Evolutionary conservation across 192 early-diverging fungal species (phyloP), one percentile per base, ranked within the genome.

Genomic region (Podila minutissima): DNA sequence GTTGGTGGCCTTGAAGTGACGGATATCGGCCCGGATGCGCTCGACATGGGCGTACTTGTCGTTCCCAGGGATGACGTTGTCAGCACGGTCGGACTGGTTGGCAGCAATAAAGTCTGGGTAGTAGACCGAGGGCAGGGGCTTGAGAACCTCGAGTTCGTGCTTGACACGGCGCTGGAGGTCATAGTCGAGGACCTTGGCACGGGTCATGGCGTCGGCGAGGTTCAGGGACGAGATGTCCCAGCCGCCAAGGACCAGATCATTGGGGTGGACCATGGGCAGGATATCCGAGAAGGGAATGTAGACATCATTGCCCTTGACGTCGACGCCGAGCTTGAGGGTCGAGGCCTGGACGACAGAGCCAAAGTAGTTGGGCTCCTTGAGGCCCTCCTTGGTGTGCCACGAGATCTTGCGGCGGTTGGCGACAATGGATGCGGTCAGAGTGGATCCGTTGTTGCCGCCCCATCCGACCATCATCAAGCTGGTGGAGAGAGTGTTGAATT

Each of bases 381-480:
- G 84, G 70, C 98, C 98, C 69, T 93, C 90, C 88, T 96, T 98
- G 66, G 97, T 98, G 84, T 88, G 89, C 97, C 97, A 99, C 64
- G 89, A 87, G 67, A 97, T 88, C 65, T 94, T 90, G 72, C 87
- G 81, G 84, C 92, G 93, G 93, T 99, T 97, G 74, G 98, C 97
- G 64, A 97, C 85, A 85, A 98, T 95, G 83, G 96, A 94, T 7
- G 98, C 98, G 51, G 97, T 98, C 69, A 99, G 79, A 62, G 97
- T 99, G 65, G 96, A 95, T 64, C 97, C 97, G 87, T 99, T 99
- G 95, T 99, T 99, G 78, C 98, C 98, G 74, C 96, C 98, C 96
- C 96, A 97, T 41, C 98, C 98, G 76, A 99, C 96, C 84, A 99
- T 93, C 98, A 99, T 98, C 53, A 99, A 87, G 71, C 96, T 95